Percentiles rank a stretch among this genome's conserved stretches.
Conservation (phyloP, 352 stramenopile species). For the Globisporangium uncinulatum region DNA sequence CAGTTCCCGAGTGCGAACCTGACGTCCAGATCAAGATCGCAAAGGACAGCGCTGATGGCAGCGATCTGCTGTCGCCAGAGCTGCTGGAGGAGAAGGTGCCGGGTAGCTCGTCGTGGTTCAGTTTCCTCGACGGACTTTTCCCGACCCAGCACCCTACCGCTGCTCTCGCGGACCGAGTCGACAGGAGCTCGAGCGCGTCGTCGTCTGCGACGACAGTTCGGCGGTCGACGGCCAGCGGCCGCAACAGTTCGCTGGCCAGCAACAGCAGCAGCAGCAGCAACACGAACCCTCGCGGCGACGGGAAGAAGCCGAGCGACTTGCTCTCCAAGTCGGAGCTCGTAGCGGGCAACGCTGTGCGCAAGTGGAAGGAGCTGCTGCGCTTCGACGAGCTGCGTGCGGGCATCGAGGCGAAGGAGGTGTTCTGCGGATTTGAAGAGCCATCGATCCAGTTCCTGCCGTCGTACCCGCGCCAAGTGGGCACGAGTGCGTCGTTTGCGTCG, state of each 20-base stretch:
- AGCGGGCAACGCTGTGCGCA: constrained; percentile 41
- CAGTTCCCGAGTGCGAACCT: constrained; percentile 8
- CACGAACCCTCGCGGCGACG: constrained; percentile 16
- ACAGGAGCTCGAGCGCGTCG: neutral
- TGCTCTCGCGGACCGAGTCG: neutral
- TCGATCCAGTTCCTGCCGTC: constrained; percentile 69
- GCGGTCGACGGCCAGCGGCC: constrained; percentile 10
- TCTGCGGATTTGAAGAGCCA: constrained; percentile 83
- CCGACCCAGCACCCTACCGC: constrained; percentile 2
- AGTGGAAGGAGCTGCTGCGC: constrained; percentile 71
- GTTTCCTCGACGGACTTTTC: constrained; percentile 54
- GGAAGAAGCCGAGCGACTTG: constrained; percentile 63
- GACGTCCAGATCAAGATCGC: constrained; percentile 11
- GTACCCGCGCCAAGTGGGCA: constrained; percentile 58
- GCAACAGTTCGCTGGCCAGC: neutral
- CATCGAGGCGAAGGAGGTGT: constrained; percentile 78
- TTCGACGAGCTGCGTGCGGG: constrained; percentile 64
- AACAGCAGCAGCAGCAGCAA: neutral
- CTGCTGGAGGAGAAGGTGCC: constrained; percentile 4
- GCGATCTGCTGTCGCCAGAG: neutral
- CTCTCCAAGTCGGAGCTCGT: constrained; percentile 58
- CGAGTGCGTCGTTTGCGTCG: constrained; percentile 59
- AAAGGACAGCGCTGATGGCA: neutral
- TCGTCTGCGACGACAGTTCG: constrained; percentile 1
- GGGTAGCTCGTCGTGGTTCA: constrained; percentile 20